Conservation (phyloP, 2,329 filamentous ascomycete genomes). For the Cladosporium phlei region DNA sequence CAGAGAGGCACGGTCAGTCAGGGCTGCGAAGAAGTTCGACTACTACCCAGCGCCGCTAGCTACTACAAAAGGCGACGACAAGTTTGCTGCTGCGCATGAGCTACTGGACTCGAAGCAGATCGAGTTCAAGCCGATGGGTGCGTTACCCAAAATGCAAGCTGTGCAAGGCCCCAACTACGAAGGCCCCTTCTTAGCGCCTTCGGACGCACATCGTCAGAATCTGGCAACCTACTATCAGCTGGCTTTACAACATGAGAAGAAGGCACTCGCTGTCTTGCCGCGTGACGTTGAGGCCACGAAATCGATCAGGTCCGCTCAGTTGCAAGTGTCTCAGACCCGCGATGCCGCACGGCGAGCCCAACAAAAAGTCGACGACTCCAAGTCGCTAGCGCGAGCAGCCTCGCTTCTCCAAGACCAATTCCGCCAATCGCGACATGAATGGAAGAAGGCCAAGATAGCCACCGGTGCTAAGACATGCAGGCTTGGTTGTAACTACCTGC, state of each 20-base stretch:
- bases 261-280: background rate
- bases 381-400: background rate
- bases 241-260: background rate
- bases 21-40: conserved; percentile 20
- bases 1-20: conserved; percentile 25
- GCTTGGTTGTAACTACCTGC: conserved; percentile 28
- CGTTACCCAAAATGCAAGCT: conserved; percentile 41
- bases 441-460: conserved; percentile 8
- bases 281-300: background rate
- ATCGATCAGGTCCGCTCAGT: background rate
- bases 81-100: conserved; percentile 8
- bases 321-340: background rate
- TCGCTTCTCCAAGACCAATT: background rate
- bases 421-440: background rate
- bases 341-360: background rate
- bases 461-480: conserved; percentile 21
- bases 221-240: background rate
- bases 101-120: conserved; percentile 35
- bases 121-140: conserved; percentile 35
- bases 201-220: background rate
- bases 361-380: background rate
- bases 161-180: conserved; percentile 42
- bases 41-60: conserved; percentile 17
- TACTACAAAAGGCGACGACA: background rate
- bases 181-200: conserved; percentile 33